Evolutionary conservation across 1,284 basidiomycete species (phyloP).

Genomic region (Fistulinella staudtii): DNA sequence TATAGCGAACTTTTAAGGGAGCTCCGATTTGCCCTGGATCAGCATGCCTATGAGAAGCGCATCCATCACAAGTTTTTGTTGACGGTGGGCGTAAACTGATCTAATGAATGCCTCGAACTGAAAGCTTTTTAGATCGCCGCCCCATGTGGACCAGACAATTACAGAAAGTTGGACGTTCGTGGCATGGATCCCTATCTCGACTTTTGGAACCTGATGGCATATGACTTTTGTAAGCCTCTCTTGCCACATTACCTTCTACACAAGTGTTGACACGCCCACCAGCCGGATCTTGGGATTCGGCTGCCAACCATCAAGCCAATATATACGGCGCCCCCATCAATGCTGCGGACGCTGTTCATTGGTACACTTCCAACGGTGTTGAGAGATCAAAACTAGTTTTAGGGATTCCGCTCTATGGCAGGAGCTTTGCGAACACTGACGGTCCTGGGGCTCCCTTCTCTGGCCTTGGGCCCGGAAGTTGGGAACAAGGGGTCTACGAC

Average conservation of each 20-base stretch:
- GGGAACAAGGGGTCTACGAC: slow-evolving; percentile 81
- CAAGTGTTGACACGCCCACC: slow-evolving; percentile 8
- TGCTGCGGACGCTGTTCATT: slow-evolving; percentile 66
- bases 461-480: slow-evolving; percentile 70
- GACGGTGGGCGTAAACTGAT: slow-evolving; percentile 49
- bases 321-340: slow-evolving; percentile 67
- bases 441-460: slow-evolving; percentile 79
- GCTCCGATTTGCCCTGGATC: slow-evolving; percentile 65
- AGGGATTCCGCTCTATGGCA: slow-evolving; percentile 88
- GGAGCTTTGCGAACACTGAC: slow-evolving; percentile 83
- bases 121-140: slow-evolving; percentile 69
- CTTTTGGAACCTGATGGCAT: slow-evolving; percentile 98
- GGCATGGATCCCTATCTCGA: slow-evolving; percentile 89
- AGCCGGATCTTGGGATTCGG: slow-evolving; percentile 80
- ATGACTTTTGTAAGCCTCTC: slow-evolving; percentile 76
- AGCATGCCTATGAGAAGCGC: slow-evolving; percentile 57
- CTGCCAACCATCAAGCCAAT: slow-evolving; percentile 87
- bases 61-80: slow-evolving; percentile 65
- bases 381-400: slow-evolving; percentile 78
- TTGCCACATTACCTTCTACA: slow-evolving; percentile 14
- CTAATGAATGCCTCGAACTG: slow-evolving; percentile 3
- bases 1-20: slow-evolving; percentile 72
- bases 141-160: slow-evolving; percentile 88
- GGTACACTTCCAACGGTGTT: slow-evolving; percentile 74
- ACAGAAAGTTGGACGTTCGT: slow-evolving; percentile 68